Evolutionary conservation across 176 grass and related monocot species (phyloP), one percentile per base, ranked within the genome.

Genomic region (Saccharum officinarum): DNA sequence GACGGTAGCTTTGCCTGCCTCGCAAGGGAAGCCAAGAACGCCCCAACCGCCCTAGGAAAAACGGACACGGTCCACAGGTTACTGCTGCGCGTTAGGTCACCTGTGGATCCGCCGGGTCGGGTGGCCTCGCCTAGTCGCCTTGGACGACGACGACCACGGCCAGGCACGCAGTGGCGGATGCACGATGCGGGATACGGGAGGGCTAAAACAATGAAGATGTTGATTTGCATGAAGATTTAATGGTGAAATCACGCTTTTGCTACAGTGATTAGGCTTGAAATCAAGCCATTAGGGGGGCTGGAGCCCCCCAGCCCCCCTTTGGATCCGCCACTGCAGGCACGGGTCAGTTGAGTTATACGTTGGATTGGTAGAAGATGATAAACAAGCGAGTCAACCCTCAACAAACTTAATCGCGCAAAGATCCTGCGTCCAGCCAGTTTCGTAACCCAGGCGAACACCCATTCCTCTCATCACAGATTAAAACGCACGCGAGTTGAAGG

Each of bases 71-170:
- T 20, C 50, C 20, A 22, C 18, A 16, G 52, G 52, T 57, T 57
- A 57, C 52, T 57, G 52, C 52, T 57, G 18, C 52, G 52, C 4
- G 72, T 76, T 84, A 82, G 81, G 67, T 88, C 55, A 79, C 57
- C 87, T 30, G 10, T 82, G 77, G 83, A 82, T 65, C 75, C 80
- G 52, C 18, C 85, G 16, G 23, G 23, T 47, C 20, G 4, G 18
- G 6, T 25, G 10, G 1, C 16, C 30, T 9, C 17, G 5, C 50
- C 16, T 17, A 1, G 47, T 50, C 15, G 5, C 34, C 34, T 34
- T 5, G 40, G 28, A 28, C 28, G 46, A 49, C 22, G 36, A 49
- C 39, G 81, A 74, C 75, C 75, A 18, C 22, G 63, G 77, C 82
- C 82, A 50, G n/a, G 28, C 34, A 36, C 34, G 34, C 3, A 49